Evolutionary conservation across 1,284 basidiomycete species (phyloP).

Genomic region (Gymnopus androsaceus): DNA sequence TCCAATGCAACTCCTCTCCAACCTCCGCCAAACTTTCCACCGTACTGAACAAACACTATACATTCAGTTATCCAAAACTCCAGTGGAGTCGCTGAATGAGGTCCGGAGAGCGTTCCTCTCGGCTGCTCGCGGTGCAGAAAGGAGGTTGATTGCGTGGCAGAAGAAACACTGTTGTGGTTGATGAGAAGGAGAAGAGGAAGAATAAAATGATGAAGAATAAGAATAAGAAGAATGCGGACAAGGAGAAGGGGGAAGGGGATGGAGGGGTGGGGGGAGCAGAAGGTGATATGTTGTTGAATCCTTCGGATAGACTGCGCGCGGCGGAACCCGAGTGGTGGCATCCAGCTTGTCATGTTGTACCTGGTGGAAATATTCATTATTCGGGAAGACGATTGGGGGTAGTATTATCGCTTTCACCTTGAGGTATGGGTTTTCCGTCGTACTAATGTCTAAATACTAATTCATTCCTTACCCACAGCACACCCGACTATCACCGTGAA

Average conservation of each 20-base stretch:
- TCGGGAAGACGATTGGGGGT: slow-evolving; percentile 70
- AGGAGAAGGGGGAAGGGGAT: slow-evolving; percentile 29
- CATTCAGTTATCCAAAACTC: slow-evolving; percentile 48
- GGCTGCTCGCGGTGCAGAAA: slow-evolving; percentile 49
- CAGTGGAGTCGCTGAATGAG: slow-evolving; percentile 56
- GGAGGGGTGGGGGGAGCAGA: no score
- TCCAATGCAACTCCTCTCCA: slow-evolving; percentile 44
- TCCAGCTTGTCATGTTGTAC: slow-evolving; percentile 62
- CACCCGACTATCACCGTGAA: slow-evolving; percentile 62
- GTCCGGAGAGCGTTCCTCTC: slow-evolving; percentile 58
- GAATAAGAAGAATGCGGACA: slow-evolving; percentile 23
- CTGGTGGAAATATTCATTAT: slow-evolving; percentile 69
- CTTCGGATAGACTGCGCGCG: slow-evolving; percentile 1
- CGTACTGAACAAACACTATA: slow-evolving; percentile 61
- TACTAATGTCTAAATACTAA: background rate
- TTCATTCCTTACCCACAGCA: slow-evolving; percentile 37
- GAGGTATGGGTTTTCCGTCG: slow-evolving; percentile 30
- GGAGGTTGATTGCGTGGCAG: slow-evolving; percentile 61
- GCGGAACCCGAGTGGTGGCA: slow-evolving; percentile 67
- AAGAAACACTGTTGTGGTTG: no score
- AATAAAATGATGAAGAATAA: no score
- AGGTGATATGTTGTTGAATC: slow-evolving; percentile 18
- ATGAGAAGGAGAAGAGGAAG: no score
- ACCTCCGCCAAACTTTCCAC: slow-evolving; percentile 59
- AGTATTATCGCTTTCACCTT: slow-evolving; percentile 76